Evolutionary conservation across 352 stramenopile species (phyloP).

Genomic region (Globisporangium carolinianum): DNA sequence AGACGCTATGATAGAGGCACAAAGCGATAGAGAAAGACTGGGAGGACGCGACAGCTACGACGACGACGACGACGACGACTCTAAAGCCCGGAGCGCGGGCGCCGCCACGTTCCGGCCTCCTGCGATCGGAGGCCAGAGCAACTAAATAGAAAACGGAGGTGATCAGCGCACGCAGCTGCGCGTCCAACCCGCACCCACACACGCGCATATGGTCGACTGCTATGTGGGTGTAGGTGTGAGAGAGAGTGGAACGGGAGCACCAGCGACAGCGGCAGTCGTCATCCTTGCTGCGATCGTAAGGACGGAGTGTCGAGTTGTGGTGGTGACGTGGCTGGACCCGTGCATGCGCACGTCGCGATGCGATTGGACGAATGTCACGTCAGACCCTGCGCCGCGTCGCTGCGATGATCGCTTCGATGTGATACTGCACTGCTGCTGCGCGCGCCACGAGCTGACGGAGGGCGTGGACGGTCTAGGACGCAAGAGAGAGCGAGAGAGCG

Average conservation of each 20-base stretch:
- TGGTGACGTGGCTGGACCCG: no score
- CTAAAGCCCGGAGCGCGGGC: constrained; percentile 8
- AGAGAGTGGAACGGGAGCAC: constrained; percentile 3
- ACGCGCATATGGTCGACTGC: no score
- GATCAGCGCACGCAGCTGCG: no score
- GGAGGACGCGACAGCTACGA: background rate
- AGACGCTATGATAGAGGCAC: constrained; percentile 7
- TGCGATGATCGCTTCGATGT: constrained; percentile 37
- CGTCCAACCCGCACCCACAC: no score
- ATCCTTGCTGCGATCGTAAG: constrained; percentile 4
- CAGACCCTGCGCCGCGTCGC: constrained; percentile 14
- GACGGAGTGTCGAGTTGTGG: no score
- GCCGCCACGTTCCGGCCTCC: constrained; percentile 9
- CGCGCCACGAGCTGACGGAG: constrained; percentile 49
- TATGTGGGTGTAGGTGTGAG: no score
- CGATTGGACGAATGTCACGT: background rate
- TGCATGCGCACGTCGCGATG: background rate
- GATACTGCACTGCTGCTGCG: constrained; percentile 37
- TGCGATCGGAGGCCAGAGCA: constrained; percentile 14
- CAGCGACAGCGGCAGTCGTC: background rate
- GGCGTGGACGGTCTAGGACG: constrained; percentile 23
- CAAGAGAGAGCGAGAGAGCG: background rate
- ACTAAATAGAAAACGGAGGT: constrained; percentile 9
- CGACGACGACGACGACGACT: constrained; percentile 7
- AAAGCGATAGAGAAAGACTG: background rate